Percentiles rank a stretch among this genome's conserved stretches.
These are phyloP conservation scores for Globisporangium uncinulatum DNA, from an alignment of 352 stramenopile genomes.

Conservation along the genomic window DNA sequence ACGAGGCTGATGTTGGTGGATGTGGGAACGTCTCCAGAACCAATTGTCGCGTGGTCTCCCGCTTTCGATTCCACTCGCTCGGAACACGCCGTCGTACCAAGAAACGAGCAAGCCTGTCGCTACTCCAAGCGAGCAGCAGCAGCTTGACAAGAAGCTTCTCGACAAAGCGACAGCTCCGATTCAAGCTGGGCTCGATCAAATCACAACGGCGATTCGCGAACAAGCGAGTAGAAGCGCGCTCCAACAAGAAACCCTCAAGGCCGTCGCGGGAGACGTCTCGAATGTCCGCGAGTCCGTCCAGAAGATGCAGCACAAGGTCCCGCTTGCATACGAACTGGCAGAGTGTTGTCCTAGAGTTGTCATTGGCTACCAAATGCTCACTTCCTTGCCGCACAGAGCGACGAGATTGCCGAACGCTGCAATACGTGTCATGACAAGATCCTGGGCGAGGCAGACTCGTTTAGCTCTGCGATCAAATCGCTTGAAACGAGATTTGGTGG, in stretches of 20 bases:
- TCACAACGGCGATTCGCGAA: conserved; percentile 4
- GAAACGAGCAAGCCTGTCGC: neutral
- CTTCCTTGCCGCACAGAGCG: conserved; percentile 9
- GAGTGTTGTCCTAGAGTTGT: neutral
- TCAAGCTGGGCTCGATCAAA: conserved; percentile 6
- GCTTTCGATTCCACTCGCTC: neutral
- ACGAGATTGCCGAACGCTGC: conserved; percentile 9
- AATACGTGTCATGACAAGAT: conserved; percentile 21
- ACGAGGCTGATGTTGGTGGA: neutral
- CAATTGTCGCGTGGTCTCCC: neutral
- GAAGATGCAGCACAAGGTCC: conserved; percentile 13
- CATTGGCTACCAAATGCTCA: neutral
- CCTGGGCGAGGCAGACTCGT: conserved; percentile 10
- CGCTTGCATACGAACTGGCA: neutral
- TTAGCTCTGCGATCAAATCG: conserved; percentile 11
- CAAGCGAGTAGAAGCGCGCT: conserved; percentile 1
- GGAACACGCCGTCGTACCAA: neutral
- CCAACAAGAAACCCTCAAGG: conserved; percentile 7
- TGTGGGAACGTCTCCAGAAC: neutral
- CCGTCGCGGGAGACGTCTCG: conserved; percentile 1
- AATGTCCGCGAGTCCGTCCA: conserved; percentile 4
- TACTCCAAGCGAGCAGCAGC: neutral
- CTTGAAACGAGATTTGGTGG: conserved; percentile 17
- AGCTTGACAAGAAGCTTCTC: conserved; percentile 10
- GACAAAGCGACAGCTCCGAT: conserved; percentile 10